phyloP scores from a whole-genome alignment of 2,329 filamentous ascomycete genomes.

The Elsinoe australis region DNA sequence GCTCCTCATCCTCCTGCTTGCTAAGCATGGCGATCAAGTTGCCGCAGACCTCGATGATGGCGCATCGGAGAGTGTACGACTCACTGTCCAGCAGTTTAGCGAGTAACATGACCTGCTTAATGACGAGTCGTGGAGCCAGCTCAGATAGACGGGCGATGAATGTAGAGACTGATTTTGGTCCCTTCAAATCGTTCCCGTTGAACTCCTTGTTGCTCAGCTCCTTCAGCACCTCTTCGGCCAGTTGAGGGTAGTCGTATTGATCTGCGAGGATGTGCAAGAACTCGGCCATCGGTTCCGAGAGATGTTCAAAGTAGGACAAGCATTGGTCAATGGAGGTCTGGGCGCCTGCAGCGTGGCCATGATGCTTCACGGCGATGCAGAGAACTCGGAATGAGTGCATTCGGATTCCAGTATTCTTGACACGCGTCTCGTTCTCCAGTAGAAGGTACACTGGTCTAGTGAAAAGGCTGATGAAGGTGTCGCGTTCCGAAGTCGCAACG shows the following conservation, averaged over 20 bases:
- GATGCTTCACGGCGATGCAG: slow-evolving; percentile 93
- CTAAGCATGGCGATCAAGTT: slow-evolving; percentile 89
- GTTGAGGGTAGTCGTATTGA: slow-evolving; percentile 94
- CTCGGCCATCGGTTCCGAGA: slow-evolving; percentile 99
- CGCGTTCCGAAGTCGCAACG: slow-evolving; percentile 88
- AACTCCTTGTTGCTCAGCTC: slow-evolving; percentile 98
- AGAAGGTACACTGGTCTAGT: slow-evolving; percentile 90
- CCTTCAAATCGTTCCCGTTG: slow-evolving; percentile 89
- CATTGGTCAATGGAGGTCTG: slow-evolving; percentile 98
- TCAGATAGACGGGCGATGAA: slow-evolving; percentile 93
- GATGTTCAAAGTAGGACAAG: slow-evolving; percentile 93
- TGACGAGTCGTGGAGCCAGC: slow-evolving; percentile 80
- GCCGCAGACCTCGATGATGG: slow-evolving; percentile 92
- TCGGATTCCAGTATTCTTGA: slow-evolving; percentile 78
- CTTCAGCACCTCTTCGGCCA: slow-evolving; percentile 85
- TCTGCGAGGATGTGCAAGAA: slow-evolving; percentile 92
- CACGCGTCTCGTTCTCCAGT: slow-evolving; percentile 84
- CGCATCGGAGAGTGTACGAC: slow-evolving; percentile 88
- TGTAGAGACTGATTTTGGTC: slow-evolving; percentile 89
- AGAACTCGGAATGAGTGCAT: slow-evolving; percentile 98
- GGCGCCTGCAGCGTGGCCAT: slow-evolving; percentile 95
- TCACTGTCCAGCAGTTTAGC: slow-evolving; percentile 95
- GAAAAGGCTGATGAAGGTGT: slow-evolving; percentile 87
- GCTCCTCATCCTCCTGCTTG: slow-evolving; percentile 69
- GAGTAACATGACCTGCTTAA: slow-evolving; percentile 93